Base-by-base conservation (phyloP, 257 asterid species). In the Perilla frutescens region DNA sequence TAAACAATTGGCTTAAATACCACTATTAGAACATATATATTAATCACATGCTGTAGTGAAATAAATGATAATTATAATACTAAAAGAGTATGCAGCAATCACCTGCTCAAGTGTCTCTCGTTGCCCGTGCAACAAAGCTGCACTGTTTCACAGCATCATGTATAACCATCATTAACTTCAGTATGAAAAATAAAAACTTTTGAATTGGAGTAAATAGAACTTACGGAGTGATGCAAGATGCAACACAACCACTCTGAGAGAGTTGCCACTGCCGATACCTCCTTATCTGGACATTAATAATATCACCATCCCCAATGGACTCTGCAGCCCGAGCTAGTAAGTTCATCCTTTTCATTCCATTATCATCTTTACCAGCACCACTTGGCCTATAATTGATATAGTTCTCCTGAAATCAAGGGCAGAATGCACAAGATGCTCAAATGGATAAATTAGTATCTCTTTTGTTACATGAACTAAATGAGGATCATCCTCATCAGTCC, bases 201-300 rank as follows among this genome's bases (percentile, higher is more conserved):
- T 62, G 43, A 55, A 31, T 68, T 65, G 7, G 5, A 75, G 72
- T 43, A 43, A 4, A 59, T 74, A 74, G 78, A 77, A 87, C 93
- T 70, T 84, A 92, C 97, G 97, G 99, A 58, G 88, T 87, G 77
- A 95, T 89, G 78, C 87, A 87, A 67, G 98, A 95, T 13, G 98
- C 81, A 72, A 92, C 85, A 78, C 82, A 78, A 72, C 98, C 88
- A 82, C 80, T 69, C 80, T 86, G 99, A 72, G 96, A 92, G 71
- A 95, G 98, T 78, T 95, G 99, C 98, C 99, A 95, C 87, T 89
- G 98, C 62, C 87, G 87, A 78, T 89, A 89, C 84, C 97, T 86
- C 56, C 99, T 85, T 61, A 95, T 92, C 84, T 95, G 99, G 62
- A 92, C 96, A 77, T 92, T 92, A 49, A 95, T 76, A 69, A 95